Conservation (phyloP, 148 eudicot genomes). For the Cornus suecica region DNA sequence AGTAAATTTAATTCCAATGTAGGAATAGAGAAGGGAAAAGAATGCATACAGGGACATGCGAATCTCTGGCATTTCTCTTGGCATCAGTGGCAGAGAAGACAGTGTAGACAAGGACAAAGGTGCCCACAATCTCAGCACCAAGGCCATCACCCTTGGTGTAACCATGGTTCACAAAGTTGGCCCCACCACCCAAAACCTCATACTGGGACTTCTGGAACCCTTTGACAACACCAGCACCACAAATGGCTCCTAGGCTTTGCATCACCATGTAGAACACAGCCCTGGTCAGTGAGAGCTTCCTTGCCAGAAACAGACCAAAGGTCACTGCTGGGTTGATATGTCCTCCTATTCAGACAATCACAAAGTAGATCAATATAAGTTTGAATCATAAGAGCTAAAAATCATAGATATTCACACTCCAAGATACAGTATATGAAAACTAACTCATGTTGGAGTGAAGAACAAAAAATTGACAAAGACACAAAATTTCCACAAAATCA, state of each 20-base stretch:
- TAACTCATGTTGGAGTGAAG: no score
- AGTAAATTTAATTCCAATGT: no score
- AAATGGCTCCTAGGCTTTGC: slow-evolving; percentile 24
- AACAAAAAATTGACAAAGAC: no score
- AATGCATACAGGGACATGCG: slow-evolving; percentile 79
- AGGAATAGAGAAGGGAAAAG: no score
- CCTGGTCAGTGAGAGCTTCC: slow-evolving; percentile 45
- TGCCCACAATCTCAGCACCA: slow-evolving; percentile 89
- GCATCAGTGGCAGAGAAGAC: slow-evolving; percentile 96
- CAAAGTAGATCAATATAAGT: no score
- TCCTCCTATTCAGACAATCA: slow-evolving; percentile 30
- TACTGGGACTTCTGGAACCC: slow-evolving; percentile 26
- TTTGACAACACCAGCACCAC: slow-evolving; percentile 54
- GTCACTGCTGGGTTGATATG: slow-evolving; percentile 44
- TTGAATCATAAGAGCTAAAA: no score
- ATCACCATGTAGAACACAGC: slow-evolving; percentile 42
- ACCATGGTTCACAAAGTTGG: slow-evolving; percentile 62
- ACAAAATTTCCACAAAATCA: no score
- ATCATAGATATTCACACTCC: no score
- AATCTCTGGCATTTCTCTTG: slow-evolving; percentile 83
- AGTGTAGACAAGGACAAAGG: slow-evolving; percentile 87
- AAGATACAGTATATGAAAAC: no score
- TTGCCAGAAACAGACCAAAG: slow-evolving; percentile 37
- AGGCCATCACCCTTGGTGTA: slow-evolving; percentile 82
- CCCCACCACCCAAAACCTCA: slow-evolving; percentile 51